These are phyloP conservation scores for Penicillium roqueforti DNA, from an alignment of 495 filamentous ascomycete species.

Conservation along the genomic window DNA sequence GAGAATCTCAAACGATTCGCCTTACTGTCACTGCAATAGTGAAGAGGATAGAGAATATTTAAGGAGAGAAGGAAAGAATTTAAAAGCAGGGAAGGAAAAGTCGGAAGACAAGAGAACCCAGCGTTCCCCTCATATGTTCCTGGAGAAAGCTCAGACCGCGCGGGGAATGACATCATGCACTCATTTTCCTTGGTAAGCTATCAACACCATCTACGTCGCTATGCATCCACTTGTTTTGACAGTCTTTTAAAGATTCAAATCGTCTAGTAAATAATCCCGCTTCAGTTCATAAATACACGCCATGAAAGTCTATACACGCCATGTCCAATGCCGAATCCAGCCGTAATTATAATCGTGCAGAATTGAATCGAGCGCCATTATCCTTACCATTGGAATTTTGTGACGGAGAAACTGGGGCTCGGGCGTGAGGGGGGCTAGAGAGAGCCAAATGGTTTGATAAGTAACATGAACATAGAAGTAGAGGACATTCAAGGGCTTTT, in stretches of 20 bases:
- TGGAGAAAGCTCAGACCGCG: conserved; percentile 11
- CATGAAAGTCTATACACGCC: conserved; percentile 14
- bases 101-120: background rate
- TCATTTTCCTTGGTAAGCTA: conserved; percentile 3
- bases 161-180: conserved; percentile 11
- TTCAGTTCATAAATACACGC: conserved; percentile 7
- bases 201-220: background rate
- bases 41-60: background rate
- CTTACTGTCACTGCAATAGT: conserved; percentile 1
- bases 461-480: conserved; percentile 23
- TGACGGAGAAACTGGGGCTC: conserved; percentile 15
- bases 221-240: background rate
- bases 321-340: conserved; percentile 9
- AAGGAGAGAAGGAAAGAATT: background rate
- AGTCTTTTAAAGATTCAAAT: background rate
- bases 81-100: conserved; percentile 2
- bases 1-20: conserved; percentile 7
- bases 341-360: conserved; percentile 24
- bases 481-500: conserved; percentile 26
- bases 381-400: conserved; percentile 15
- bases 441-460: conserved; percentile 28
- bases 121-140: conserved; percentile 12
- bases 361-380: conserved; percentile 19
- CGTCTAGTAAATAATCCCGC: conserved; percentile 1
- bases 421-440: conserved; percentile 22